Percentiles rank a stretch among this genome's conserved stretches.
phyloP scores from a whole-genome alignment of 495 filamentous ascomycete species.

The Lindgomyces ingoldianus region DNA sequence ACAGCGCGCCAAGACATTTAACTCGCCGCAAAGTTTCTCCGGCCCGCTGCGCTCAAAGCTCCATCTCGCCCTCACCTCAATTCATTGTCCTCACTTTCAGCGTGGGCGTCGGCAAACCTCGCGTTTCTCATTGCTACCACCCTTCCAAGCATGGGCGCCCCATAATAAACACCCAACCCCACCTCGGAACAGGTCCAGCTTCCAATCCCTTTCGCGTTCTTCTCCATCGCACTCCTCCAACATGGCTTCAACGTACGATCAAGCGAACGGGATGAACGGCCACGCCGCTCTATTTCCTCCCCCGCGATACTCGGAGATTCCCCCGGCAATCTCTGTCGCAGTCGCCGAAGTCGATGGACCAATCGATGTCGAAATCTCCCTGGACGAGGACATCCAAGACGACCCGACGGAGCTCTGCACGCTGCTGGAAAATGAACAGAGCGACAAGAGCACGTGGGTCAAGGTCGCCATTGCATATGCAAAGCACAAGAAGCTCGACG shows the following conservation, averaged over 20 bases:
- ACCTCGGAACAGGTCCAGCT: not conserved
- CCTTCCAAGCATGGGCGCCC: too few species aligned
- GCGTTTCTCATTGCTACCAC: not conserved
- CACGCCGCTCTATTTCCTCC: conserved; percentile 42
- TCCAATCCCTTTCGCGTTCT: not conserved
- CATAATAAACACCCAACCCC: not conserved
- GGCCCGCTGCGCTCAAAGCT: not conserved
- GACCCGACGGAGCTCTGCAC: conserved; percentile 95
- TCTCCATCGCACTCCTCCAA: conserved; percentile 20
- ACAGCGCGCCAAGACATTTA: not conserved
- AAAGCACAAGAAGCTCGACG: conserved; percentile 88
- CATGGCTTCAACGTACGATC: conserved; percentile 53
- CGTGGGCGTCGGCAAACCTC: conserved; percentile 2
- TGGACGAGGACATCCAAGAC: conserved; percentile 83
- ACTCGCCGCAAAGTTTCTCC: not conserved
- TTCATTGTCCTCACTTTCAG: not conserved
- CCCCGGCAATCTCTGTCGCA: conserved; percentile 27
- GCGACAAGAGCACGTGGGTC: conserved; percentile 89
- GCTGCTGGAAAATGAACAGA: conserved; percentile 86
- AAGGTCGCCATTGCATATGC: conserved; percentile 95
- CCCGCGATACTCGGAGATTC: conserved; percentile 64
- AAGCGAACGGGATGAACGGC: conserved; percentile 60
- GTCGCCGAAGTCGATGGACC: conserved; percentile 66
- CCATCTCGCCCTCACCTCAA: not conserved
- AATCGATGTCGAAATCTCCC: conserved; percentile 84